Percentiles rank a stretch among this genome's conserved stretches.
These are phyloP conservation scores for Trichophyton simii DNA, from an alignment of 2,329 filamentous ascomycete genomes.

Conservation along the genomic window DNA sequence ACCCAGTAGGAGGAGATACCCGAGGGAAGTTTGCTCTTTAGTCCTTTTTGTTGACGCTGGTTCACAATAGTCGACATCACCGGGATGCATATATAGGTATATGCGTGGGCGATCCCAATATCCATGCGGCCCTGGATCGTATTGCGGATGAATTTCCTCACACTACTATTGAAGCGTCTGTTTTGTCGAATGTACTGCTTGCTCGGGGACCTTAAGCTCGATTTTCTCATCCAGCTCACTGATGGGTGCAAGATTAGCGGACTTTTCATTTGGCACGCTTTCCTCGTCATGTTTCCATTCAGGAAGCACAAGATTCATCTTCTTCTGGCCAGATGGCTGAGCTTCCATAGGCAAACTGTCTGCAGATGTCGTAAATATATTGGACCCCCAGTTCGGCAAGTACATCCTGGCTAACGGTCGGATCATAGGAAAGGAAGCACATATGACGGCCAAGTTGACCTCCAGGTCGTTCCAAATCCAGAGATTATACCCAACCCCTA, in stretches of 20 bases:
- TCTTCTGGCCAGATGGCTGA: neutral
- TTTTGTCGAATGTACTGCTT: neutral
- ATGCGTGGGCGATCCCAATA: neutral
- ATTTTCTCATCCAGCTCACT: neutral
- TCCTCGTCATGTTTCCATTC: neutral
- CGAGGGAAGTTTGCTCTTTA: neutral
- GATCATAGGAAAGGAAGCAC: conserved; percentile 15
- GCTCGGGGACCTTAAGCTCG: neutral
- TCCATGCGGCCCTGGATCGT: neutral
- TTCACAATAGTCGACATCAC: neutral
- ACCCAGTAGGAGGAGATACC: neutral
- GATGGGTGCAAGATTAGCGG: neutral
- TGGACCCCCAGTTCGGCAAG: conserved; percentile 7
- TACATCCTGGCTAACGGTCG: conserved; percentile 12
- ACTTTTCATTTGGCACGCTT: neutral
- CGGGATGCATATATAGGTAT: too few relatives aligned
- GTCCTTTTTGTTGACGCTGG: neutral
- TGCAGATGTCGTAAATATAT: neutral
- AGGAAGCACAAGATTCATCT: neutral
- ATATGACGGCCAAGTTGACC: conserved; percentile 17
- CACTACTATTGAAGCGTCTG: neutral
- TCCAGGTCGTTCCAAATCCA: conserved; percentile 16
- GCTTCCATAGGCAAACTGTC: conserved; percentile 1
- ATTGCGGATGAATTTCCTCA: neutral
- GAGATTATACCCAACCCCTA: conserved; percentile 14